Percentiles rank a stretch among this genome's conserved stretches.
Conservation (phyloP, 2,329 filamentous ascomycete species). For the Dactylellina haptotyla region DNA sequence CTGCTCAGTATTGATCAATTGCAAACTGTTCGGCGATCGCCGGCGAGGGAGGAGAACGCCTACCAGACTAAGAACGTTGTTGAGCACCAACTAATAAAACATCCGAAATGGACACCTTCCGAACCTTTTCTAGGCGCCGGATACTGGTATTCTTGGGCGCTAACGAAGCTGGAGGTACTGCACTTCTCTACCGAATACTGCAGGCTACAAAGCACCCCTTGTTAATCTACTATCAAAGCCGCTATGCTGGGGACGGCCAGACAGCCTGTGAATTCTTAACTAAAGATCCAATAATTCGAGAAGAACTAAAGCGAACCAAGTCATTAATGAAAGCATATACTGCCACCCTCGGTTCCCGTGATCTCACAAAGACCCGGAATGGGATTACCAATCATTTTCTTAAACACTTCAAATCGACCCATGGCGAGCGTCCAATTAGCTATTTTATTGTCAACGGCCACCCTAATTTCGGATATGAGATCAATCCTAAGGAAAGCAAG, state of each 20-base stretch:
- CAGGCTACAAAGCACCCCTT: constrained; percentile 26
- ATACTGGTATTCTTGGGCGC: constrained; percentile 26
- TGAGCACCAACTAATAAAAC: no score
- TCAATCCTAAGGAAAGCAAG: neutral
- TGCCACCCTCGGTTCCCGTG: neutral
- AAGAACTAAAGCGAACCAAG: neutral
- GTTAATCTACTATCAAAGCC: constrained; percentile 20
- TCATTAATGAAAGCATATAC: neutral
- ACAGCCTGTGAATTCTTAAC: neutral
- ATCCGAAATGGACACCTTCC: no score
- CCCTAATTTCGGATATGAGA: constrained; percentile 7
- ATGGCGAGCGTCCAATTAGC: constrained; percentile 38
- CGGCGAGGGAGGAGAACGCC: neutral
- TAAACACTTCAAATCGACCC: neutral
- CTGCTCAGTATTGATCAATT: no score
- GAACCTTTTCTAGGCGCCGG: constrained; percentile 12
- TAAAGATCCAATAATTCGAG: neutral
- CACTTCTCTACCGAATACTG: constrained; percentile 37
- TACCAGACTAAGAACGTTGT: no score
- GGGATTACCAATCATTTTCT: neutral
- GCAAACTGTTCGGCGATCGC: no score
- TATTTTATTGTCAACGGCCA: constrained; percentile 46
- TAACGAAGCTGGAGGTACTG: constrained; percentile 36
- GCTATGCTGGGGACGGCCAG: constrained; percentile 11
- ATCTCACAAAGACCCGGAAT: neutral